Percentiles rank a stretch among this genome's conserved stretches.
These are phyloP conservation scores for Podospora pseudopauciseta DNA, from an alignment of 495 filamentous ascomycete genomes.

Conservation along the genomic window DNA sequence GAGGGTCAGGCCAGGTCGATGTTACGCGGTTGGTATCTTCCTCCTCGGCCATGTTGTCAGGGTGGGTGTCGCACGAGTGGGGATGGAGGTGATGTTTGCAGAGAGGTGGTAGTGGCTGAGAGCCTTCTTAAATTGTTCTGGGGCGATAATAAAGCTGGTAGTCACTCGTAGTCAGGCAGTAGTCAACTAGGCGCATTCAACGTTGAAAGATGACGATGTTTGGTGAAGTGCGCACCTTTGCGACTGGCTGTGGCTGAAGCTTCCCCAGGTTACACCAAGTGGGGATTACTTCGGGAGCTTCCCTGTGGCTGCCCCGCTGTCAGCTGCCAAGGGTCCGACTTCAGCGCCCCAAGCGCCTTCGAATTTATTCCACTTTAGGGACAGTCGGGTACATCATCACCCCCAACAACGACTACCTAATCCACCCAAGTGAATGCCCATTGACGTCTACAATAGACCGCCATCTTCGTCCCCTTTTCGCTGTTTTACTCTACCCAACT, in stretches of 20 bases:
- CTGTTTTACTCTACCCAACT: neutral
- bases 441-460: neutral
- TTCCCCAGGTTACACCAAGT: slow-evolving; percentile 1
- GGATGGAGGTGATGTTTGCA: no score
- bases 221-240: neutral
- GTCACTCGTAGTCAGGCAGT: neutral
- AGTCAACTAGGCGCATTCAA: neutral
- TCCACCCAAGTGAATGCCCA: neutral
- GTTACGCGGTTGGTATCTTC: slow-evolving; percentile 39
- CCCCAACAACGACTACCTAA: neutral
- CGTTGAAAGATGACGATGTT: neutral
- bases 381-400: neutral
- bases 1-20: slow-evolving; percentile 70
- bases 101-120: neutral
- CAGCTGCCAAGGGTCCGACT: neutral
- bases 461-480: neutral
- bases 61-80: neutral
- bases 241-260: slow-evolving; percentile 21
- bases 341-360: neutral
- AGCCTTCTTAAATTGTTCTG: neutral
- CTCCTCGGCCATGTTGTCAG: slow-evolving; percentile 32
- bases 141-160: neutral
- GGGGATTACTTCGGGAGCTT: slow-evolving; percentile 4
- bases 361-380: neutral
- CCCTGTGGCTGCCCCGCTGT: slow-evolving; percentile 6